Evolutionary conservation across 768 basidiomycete genomes (phyloP).

Genomic region (Termitomyces sp.): DNA sequence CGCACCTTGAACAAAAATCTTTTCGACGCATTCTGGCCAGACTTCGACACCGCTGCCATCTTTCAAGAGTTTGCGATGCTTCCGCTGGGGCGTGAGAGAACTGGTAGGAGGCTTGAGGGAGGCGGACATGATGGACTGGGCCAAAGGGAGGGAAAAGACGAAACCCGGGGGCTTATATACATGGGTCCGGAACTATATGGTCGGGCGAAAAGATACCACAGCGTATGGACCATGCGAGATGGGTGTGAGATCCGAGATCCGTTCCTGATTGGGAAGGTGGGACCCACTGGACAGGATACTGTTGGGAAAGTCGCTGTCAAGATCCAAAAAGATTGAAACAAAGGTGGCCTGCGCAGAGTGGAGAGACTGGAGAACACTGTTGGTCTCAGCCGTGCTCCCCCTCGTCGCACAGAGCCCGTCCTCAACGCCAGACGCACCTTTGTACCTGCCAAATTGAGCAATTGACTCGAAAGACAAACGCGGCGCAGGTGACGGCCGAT

Average conservation of each 20-base stretch:
- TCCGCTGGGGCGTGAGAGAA: constrained; percentile 70
- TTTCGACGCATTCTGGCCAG: constrained; percentile 79
- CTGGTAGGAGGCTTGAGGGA: constrained; percentile 19
- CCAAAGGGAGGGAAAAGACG: constrained; percentile 16
- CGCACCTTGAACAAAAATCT: constrained; percentile 72
- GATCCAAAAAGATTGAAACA: constrained; percentile 16
- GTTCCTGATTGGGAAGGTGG: constrained; percentile 42
- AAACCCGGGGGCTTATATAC: constrained; percentile 30
- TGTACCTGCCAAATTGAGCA: constrained; percentile 27
- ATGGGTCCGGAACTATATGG: constrained; percentile 23
- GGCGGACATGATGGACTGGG: constrained; percentile 18
- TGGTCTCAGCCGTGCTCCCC: background rate
- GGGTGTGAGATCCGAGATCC: constrained; percentile 48
- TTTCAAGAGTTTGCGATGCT: constrained; percentile 82
- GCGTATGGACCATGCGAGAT: constrained; percentile 11
- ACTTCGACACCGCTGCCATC: constrained; percentile 75
- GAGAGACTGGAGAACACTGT: background rate
- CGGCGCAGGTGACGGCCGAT: constrained; percentile 14
- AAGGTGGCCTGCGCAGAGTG: background rate
- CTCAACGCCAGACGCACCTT: constrained; percentile 15
- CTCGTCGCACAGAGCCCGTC: background rate
- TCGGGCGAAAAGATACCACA: constrained; percentile 21
- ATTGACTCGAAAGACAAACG: background rate
- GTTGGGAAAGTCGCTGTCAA: constrained; percentile 11
- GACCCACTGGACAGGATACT: constrained; percentile 49